phyloP scores from a whole-genome alignment of 2,329 filamentous ascomycete genomes.

The Apiospora malaysiana region DNA sequence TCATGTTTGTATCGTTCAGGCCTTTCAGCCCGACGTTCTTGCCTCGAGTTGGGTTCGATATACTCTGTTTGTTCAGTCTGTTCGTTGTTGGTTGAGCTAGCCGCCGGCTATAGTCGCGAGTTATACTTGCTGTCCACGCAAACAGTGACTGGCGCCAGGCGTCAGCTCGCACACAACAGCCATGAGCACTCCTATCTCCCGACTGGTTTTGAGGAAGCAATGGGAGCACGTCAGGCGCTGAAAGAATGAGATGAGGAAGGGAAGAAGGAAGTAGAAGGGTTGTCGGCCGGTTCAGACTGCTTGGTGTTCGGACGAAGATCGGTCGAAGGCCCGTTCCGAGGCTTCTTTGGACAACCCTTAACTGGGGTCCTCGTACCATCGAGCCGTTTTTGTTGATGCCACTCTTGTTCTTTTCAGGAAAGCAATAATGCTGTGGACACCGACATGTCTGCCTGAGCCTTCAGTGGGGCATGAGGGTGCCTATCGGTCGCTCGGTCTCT shows the following conservation, averaged over 20 bases:
- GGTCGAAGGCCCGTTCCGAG: neutral
- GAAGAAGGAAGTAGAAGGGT: neutral
- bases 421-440: neutral
- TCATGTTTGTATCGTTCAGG: neutral
- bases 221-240: neutral
- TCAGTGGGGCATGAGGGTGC: neutral
- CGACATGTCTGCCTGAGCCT: neutral
- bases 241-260: neutral
- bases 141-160: neutral
- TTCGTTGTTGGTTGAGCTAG: neutral
- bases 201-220: neutral
- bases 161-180: neutral
- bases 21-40: neutral
- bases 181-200: neutral
- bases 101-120: neutral
- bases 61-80: neutral
- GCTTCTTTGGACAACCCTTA: neutral
- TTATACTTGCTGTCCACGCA: neutral
- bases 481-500: neutral
- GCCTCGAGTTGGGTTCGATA: neutral
- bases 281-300: neutral
- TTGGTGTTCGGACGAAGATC: neutral
- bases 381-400: neutral
- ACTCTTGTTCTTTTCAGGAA: neutral
- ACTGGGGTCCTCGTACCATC: neutral